These are phyloP conservation scores for Acacia melanoxylon DNA, from an alignment of 306 rosid species.

Conservation along the genomic window DNA sequence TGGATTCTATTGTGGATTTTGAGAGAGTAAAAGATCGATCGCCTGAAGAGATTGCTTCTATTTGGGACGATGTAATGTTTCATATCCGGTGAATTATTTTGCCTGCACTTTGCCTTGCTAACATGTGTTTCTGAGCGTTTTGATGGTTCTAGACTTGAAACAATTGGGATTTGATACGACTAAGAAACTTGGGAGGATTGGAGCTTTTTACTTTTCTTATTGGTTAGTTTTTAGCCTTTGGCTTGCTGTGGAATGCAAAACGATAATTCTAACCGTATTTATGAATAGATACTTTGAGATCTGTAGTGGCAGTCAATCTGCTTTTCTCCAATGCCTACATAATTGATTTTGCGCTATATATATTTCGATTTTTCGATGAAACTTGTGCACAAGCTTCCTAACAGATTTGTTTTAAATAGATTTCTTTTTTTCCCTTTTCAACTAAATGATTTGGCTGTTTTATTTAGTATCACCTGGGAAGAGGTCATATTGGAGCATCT, in stretches of 20 bases:
- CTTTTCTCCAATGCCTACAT: not conserved
- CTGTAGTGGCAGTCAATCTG: not conserved
- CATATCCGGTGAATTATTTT: slow-evolving; percentile 7
- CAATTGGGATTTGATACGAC: not conserved
- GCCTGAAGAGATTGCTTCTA: slow-evolving; percentile 71
- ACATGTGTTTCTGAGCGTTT: slow-evolving; percentile 24
- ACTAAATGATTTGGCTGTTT: slow-evolving; percentile 23
- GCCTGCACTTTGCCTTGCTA: not conserved
- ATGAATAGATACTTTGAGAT: not conserved
- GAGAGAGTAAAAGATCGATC: slow-evolving; percentile 68
- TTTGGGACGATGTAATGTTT: slow-evolving; percentile 88
- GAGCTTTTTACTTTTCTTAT: not conserved
- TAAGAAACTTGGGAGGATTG: not conserved
- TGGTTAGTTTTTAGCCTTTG: not conserved
- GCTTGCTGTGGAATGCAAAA: not conserved
- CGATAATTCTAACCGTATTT: not conserved
- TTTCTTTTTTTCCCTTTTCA: not conserved
- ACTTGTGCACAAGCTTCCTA: not conserved
- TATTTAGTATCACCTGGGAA: slow-evolving; percentile 87
- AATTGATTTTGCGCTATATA: not conserved
- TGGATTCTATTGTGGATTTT: slow-evolving; percentile 75
- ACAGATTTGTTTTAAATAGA: not conserved
- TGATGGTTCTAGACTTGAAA: not conserved
- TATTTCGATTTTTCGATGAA: not conserved
- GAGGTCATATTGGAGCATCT: slow-evolving; percentile 81